Conservation (phyloP, 257 asterid genomes). For the Anisodus tanguticus region DNA sequence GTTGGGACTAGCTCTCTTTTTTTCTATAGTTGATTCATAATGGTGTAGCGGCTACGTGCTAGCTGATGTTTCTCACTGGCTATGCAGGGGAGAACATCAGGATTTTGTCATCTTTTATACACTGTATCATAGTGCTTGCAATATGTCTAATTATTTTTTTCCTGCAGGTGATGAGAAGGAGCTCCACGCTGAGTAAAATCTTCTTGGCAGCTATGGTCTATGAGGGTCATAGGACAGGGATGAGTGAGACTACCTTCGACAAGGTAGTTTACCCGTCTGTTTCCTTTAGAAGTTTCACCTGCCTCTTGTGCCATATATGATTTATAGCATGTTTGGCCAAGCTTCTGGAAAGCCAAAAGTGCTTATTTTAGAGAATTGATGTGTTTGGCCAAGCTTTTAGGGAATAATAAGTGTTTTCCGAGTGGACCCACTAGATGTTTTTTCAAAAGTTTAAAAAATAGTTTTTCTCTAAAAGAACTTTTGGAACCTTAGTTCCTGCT, state of each 20-base stretch:
- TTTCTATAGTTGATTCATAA: neutral
- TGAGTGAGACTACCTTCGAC: conserved; percentile 95
- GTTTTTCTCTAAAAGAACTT: too few species aligned
- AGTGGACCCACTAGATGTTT: too few species aligned
- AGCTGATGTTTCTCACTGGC: conserved; percentile 4
- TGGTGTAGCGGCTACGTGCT: neutral
- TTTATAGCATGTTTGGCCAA: neutral
- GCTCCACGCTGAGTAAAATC: conserved; percentile 77
- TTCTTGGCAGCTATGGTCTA: conserved; percentile 97
- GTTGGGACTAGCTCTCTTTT: neutral
- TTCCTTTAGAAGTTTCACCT: neutral
- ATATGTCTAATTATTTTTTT: conserved; percentile 15
- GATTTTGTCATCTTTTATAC: neutral
- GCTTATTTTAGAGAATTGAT: too few species aligned
- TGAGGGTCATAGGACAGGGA: conserved; percentile 91
- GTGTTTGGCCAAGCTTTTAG: too few species aligned
- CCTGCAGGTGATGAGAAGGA: conserved; percentile 76
- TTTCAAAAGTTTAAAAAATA: too few species aligned
- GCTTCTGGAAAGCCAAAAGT: too few species aligned
- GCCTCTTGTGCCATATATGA: conserved; percentile 3
- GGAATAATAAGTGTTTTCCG: too few species aligned
- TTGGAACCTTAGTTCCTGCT: too few species aligned
- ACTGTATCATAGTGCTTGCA: neutral
- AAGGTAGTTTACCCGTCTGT: conserved; percentile 54
- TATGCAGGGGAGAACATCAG: neutral